phyloP scores from a whole-genome alignment of 2,329 filamentous ascomycete genomes.

The Dactylellina sp. region DNA sequence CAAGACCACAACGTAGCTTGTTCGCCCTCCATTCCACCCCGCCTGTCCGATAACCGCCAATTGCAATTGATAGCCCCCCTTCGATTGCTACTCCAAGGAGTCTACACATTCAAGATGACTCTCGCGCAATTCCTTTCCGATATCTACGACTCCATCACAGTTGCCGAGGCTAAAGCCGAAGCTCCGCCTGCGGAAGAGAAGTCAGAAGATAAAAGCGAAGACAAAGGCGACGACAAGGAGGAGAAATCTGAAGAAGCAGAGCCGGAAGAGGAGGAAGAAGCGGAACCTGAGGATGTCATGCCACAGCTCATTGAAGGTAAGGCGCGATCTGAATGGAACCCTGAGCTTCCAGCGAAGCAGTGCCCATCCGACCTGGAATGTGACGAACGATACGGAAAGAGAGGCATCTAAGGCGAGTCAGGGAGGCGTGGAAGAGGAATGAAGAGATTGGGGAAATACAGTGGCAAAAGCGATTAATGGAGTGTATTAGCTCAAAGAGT shows the following conservation, averaged over 20 bases:
- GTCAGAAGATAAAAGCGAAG: slow-evolving; percentile 65
- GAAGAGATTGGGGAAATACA: slow-evolving; percentile 13
- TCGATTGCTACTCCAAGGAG: slow-evolving; percentile 28
- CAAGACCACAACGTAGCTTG: slow-evolving; percentile 15
- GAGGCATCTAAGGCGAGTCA: slow-evolving; percentile 7
- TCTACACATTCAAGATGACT: slow-evolving; percentile 37
- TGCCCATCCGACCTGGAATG: slow-evolving; percentile 20
- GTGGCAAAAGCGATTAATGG: slow-evolving; percentile 10
- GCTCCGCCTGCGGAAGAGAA: slow-evolving; percentile 67
- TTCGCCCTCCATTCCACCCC: slow-evolving; percentile 33
- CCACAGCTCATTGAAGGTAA: slow-evolving; percentile 90
- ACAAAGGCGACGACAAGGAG: slow-evolving; percentile 79
- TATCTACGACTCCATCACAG: slow-evolving; percentile 59
- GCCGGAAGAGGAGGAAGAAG: slow-evolving; percentile 78
- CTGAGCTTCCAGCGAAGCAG: background rate
- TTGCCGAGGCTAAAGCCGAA: slow-evolving; percentile 72
- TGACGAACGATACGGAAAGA: slow-evolving; percentile 49
- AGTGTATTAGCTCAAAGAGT: background rate
- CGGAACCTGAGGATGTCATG: slow-evolving; percentile 86
- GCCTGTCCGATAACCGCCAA: slow-evolving; percentile 32
- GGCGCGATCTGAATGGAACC: slow-evolving; percentile 64
- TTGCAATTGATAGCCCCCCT: slow-evolving; percentile 32
- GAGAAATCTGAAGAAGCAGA: slow-evolving; percentile 66
- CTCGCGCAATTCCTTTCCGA: slow-evolving; percentile 60
- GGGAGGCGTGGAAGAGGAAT: slow-evolving; percentile 4